phyloP scores from a whole-genome alignment of 2,329 filamentous ascomycete species.

The Ophiostoma angusticollis region DNA sequence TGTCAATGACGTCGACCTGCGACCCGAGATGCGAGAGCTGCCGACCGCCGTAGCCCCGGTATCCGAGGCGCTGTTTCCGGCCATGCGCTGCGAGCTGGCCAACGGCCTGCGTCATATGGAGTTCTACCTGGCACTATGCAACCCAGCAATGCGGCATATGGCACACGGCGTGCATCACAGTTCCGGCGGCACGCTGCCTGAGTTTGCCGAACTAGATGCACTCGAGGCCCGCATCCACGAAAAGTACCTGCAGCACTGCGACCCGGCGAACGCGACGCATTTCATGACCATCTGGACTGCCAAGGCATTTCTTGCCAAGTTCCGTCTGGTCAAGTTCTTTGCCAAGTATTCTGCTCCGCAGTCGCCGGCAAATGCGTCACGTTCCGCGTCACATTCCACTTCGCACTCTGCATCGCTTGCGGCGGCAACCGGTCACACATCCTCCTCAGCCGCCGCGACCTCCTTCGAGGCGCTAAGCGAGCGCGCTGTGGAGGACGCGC shows the following conservation, averaged over 20 bases:
- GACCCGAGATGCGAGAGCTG: constrained; percentile 19
- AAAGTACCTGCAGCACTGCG: constrained; percentile 30
- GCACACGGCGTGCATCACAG: constrained; percentile 9
- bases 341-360: constrained; percentile 15
- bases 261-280: constrained; percentile 27
- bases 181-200: constrained; percentile 6
- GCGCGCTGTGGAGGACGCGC: constrained; percentile 19
- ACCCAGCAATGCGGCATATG: constrained; percentile 20
- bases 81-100: constrained; percentile 27
- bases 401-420: constrained; percentile 13
- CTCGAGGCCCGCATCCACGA: constrained; percentile 31
- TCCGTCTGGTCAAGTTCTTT: constrained; percentile 36
- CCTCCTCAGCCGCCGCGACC: constrained; percentile 6
- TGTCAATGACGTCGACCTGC: constrained; percentile 33
- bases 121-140: constrained; percentile 24
- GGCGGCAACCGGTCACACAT: constrained; percentile 12
- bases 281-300: constrained; percentile 27
- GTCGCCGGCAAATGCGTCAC: too few species aligned
- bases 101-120: constrained; percentile 24
- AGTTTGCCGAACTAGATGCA: constrained; percentile 18
- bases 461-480: constrained; percentile 15
- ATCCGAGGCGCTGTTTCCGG: constrained; percentile 31
- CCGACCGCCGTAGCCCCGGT: background rate
- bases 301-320: constrained; percentile 32
- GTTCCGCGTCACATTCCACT: background rate